Base-by-base conservation (phyloP, 768 basidiomycete species). In the Termitomyces eurrhizus region DNA sequence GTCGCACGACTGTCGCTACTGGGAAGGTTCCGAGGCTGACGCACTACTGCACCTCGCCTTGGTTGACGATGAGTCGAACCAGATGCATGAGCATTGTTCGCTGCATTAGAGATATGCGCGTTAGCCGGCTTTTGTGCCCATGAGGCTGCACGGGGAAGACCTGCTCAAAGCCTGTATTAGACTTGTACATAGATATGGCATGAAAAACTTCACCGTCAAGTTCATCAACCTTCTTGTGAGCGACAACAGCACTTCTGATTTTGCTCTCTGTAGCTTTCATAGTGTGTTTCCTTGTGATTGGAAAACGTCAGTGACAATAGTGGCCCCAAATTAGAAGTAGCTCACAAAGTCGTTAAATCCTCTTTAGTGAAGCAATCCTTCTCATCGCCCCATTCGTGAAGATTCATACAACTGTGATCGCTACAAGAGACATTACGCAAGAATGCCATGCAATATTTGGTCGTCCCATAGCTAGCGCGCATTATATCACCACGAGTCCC, bases 301-400 rank as follows among this genome's bases (percentile, higher is more conserved):
- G 51, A 58, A 37, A 41, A 37, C 6, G 21, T 56, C 36, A 63
- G 53, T 37, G 13, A n/a, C 55, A 64, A 57, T 52, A 29, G 1
- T n/a, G 35, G 35, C 65, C 62, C 33, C 35, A 44, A 62, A 64
- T 56, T 57, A 60, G 53, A 56, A 58, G 61, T 48, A 21, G 72
- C 79, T 51, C 70, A 96, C 94, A 95, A 75, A 0, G 95, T 96
- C 29, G 93, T 90, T 60, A 96, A 78, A 73, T 98, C 96, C 72
- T 98, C 95, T 75, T 95, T 95, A 1, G 95, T 95, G 70, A 97
- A 95, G 68, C 93, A 95, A 73, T 99, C 97, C 58, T 93, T 91
- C 74, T 98, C 96, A 62, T 98, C 97, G 37, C 95, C 97, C 93
- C 94, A 97, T 72, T 98, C 97, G 70, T 99, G 97, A 48, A 95